Base-by-base conservation (phyloP, 2,329 filamentous ascomycete species). In the Colletotrichum chlorophyti region DNA sequence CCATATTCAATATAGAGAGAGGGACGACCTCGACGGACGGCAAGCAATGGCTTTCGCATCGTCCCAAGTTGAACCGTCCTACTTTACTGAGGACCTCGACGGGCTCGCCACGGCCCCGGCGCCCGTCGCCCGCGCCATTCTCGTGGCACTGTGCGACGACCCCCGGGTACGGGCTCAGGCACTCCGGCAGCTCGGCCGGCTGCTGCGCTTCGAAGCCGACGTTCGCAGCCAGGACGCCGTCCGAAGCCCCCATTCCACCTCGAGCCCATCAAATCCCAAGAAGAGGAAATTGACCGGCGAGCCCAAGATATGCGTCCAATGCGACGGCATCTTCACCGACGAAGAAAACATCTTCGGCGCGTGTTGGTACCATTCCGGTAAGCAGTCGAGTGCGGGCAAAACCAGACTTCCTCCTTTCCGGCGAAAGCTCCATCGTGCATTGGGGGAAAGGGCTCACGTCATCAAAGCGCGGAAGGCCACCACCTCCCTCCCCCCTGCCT, bases 101-200 rank as follows among this genome's bases (percentile, higher is more conserved):
- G 43, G 51, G 23, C 61, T 63, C 43, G 54, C 53, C 8, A 52
- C 54, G 31, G 59, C 61, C 6, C 54, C 61, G 8, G 46, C 54
- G 12, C 41, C 49, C 6, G 35, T 52, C 34, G 59, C 48, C 34
- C 49, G 59, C 26, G 26, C 58, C n/a, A 63, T 63, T 49, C 61
- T 63, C 24, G 37, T 63, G 50, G 58, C 61, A 2, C 35, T 63
- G 43, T 63, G 61, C 46, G 59, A 59, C 35, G 53, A 63, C 17
- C 43, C 31, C 5, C 41, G 45, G 3, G 50, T 59, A 11, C 49
- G 54, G 40, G 53, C 45, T 8, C 35, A 52, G 38, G 61, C 61
- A n/a, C 34, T 62, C 12, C 50, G 59, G 14, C 55, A 62, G 43
- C 43, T 59, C 40, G 50, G 48, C 23, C 49, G 61, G n/a, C 35